Percentiles rank a stretch among this genome's conserved stretches.
These are phyloP conservation scores for Nothomitra cinnamomea DNA, from an alignment of 2,329 filamentous ascomycete species.

Conservation along the genomic window DNA sequence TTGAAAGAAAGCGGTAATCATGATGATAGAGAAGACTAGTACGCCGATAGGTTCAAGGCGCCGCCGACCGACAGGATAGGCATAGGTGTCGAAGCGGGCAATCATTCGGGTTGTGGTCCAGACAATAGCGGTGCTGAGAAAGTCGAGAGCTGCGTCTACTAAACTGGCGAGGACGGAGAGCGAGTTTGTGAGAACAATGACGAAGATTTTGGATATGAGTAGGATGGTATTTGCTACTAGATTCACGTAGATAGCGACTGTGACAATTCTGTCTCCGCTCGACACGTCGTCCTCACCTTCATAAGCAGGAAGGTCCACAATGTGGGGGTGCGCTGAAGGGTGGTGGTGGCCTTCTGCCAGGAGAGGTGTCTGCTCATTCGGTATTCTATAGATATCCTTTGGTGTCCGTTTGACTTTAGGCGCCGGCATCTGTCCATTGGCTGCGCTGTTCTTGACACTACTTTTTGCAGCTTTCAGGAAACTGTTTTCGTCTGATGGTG, in stretches of 20 bases:
- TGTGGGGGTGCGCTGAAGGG: conserved; percentile 22
- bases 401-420: conserved; percentile 59
- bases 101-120: conserved; percentile 64
- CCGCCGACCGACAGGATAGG: conserved; percentile 62
- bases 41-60: conserved; percentile 66
- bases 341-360: conserved; percentile 21
- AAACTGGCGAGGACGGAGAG: conserved; percentile 66
- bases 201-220: conserved; percentile 58
- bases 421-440: conserved; percentile 16
- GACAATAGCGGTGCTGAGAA: conserved; percentile 65
- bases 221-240: conserved; percentile 61
- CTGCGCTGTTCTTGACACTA: conserved; percentile 19
- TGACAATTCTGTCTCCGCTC: conserved; percentile 58
- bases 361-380: conserved; percentile 49
- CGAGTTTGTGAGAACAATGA: conserved; percentile 61
- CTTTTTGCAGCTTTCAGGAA: conserved; percentile 16
- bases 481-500: conserved; percentile 26
- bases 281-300: conserved; percentile 35
- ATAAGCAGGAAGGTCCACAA: conserved; percentile 21
- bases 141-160: conserved; percentile 66
- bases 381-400: conserved; percentile 65
- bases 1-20: conserved; percentile 73
- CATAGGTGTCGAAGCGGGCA: conserved; percentile 53
- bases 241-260: conserved; percentile 78
- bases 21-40: conserved; percentile 67